Base-by-base conservation (phyloP, 371 early-diverging fungal genomes). In the Blakeslea trispora region DNA sequence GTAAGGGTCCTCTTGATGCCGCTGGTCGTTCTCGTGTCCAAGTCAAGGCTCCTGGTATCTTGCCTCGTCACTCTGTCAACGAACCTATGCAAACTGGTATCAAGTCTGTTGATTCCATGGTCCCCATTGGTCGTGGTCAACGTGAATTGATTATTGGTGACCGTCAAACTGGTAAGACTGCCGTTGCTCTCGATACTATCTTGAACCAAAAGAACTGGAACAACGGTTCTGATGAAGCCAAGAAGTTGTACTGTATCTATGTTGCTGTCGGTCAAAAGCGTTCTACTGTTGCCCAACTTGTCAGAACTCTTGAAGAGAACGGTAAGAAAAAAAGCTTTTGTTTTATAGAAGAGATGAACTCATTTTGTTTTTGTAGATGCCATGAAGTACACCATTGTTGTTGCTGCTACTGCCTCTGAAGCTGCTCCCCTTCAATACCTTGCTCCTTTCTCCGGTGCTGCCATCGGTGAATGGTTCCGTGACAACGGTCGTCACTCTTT, bases 91-190 rank as follows among this genome's bases (percentile, higher is more conserved):
- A 92, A 77, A 96, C 96, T 71, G 96, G 96, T 79, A 93, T 93
- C 85, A 96, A 96, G 85, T 96, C 93, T 68, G 91, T 96, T 70
- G 95, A 96, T 84, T 93, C 94, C 77, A 96, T 96, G 96, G 88
- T 96, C 61, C 96, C 96, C 64, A 94, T 96, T 60, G 96, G 96
- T 72, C 92, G 96, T 91, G 96, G 96, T 69, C 96, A 96, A 85
- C 91, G 96, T 90, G 96, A 96, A 86, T 86, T 96, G 84, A 96
- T 96, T 76, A 95, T 95, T 78, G 96, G 96, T 77, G 96, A 96
- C 82, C 92, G 95, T 86, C 96, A 96, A 79, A 95, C 95, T 61
- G 96, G 96, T 68, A 96, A 96, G 87, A 95, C 96, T 65, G 88
- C 96, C 62, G 94, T 96, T 66, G 94, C 94, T 45, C 82, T 96